These are phyloP conservation scores for Pichia manshurica DNA, from an alignment of 805 yeast species.

Conservation along the genomic window DNA sequence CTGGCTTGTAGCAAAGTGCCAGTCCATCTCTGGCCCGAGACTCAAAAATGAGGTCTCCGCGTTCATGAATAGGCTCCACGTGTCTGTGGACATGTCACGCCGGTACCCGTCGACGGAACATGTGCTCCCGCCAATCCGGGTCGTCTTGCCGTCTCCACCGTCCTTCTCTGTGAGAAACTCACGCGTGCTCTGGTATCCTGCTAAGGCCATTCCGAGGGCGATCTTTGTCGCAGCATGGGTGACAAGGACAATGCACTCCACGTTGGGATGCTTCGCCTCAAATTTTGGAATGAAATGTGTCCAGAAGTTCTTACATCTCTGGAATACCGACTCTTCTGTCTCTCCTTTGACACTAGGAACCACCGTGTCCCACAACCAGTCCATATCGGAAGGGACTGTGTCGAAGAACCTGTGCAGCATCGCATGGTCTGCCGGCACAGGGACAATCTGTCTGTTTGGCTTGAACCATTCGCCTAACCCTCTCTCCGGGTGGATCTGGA, in stretches of 20 bases:
- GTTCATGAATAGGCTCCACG: constrained; percentile 62
- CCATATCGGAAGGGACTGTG: constrained; percentile 31
- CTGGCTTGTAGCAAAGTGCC: constrained; percentile 63
- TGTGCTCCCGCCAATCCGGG: constrained; percentile 63
- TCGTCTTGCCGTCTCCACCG: constrained; percentile 33
- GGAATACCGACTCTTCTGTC: constrained; percentile 60
- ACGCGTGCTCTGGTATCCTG: constrained; percentile 46
- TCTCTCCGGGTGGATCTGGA: constrained; percentile 62
- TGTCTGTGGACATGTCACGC: constrained; percentile 15
- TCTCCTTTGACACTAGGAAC: constrained; percentile 70
- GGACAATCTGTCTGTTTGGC: constrained; percentile 60
- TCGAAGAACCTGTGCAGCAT: constrained; percentile 51
- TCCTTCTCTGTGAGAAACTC: constrained; percentile 45
- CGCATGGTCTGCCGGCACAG: constrained; percentile 56
- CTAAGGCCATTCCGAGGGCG: constrained; percentile 73
- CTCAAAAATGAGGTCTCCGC: constrained; percentile 69
- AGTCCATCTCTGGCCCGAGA: constrained; percentile 87
- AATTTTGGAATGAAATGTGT: constrained; percentile 49
- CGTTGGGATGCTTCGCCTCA: constrained; percentile 51
- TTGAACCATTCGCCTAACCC: constrained; percentile 94
- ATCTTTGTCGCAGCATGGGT: constrained; percentile 94
- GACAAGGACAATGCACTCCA: constrained; percentile 61
- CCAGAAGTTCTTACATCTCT: constrained; percentile 55
- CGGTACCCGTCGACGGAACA: constrained; percentile 71
- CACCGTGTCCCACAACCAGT: constrained; percentile 46